A percentile compares a stretch with the other conserved stretches of the same genome.
Evolutionary conservation across 768 basidiomycete genomes (phyloP).

Genomic region (Lenzites betulinus): DNA sequence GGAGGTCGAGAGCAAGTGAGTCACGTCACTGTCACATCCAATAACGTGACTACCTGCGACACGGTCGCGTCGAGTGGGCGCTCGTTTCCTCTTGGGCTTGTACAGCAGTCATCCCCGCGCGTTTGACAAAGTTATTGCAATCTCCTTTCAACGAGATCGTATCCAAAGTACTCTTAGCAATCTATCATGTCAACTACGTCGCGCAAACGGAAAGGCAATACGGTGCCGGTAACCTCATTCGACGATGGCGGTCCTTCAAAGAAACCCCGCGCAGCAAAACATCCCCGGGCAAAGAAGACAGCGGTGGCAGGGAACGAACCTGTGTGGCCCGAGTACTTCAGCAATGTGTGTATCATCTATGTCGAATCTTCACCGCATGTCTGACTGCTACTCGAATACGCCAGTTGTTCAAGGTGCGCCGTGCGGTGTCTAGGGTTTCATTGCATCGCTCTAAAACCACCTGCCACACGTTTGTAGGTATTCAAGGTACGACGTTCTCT

Average conservation of each 20-base stretch:
- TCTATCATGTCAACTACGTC: constrained; percentile 7
- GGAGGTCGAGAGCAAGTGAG: background rate
- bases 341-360: constrained; percentile 17
- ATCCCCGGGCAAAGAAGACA: constrained; percentile 11
- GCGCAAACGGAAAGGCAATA: constrained; percentile 8
- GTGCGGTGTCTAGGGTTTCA: background rate
- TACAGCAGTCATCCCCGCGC: too few relatives aligned
- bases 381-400: background rate
- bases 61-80: background rate
- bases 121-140: too few relatives aligned
- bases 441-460: background rate
- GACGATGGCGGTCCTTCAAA: constrained; percentile 14
- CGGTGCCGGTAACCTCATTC: background rate
- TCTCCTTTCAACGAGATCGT: too few relatives aligned
- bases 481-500: constrained; percentile 40
- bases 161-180: background rate
- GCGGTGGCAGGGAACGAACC: background rate
- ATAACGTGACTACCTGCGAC: background rate
- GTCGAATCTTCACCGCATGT: background rate
- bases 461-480: constrained; percentile 34
- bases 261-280: constrained; percentile 19
- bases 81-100: too few relatives aligned
- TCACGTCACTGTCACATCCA: constrained; percentile 1
- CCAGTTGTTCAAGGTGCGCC: constrained; percentile 60
- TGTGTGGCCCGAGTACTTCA: constrained; percentile 34